Percentiles rank a stretch among this genome's conserved stretches.
These are phyloP conservation scores for Termitomyces sp. DNA, from an alignment of 1,284 basidiomycete genomes.

Conservation along the genomic window DNA sequence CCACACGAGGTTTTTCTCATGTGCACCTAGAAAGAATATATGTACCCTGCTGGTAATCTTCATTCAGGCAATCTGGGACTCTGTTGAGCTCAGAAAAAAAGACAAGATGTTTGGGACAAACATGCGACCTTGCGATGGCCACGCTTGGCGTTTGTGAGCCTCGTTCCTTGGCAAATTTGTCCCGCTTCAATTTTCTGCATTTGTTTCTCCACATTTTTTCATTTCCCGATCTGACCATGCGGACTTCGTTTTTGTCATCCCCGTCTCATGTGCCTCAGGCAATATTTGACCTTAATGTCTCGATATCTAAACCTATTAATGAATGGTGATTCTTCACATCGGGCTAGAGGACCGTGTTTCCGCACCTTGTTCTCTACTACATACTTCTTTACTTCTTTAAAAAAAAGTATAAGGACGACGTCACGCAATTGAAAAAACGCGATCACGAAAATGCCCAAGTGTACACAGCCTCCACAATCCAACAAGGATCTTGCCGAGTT, in stretches of 20 bases:
- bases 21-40: background rate
- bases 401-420: constrained; percentile 2
- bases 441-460: background rate
- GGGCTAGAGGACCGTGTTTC: background rate
- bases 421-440: constrained; percentile 2
- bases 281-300: background rate
- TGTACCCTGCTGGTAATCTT: background rate
- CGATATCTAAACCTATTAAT: background rate
- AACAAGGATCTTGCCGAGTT: background rate
- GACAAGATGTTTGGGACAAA: constrained; percentile 1
- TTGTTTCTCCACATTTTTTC: constrained; percentile 1
- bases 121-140: background rate
- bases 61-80: background rate
- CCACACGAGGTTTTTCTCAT: background rate
- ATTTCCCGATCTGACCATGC: background rate
- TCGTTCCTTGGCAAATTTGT: constrained; percentile 4
- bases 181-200: constrained; percentile 2
- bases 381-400: background rate
- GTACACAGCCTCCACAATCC: constrained; percentile 1
- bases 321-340: background rate
- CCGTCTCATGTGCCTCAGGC: background rate
- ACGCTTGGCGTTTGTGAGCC: constrained; percentile 2
- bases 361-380: background rate
- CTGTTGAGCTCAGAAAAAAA: background rate
- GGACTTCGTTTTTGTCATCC: background rate